A percentile compares a stretch with the other conserved stretches of the same genome.
These are phyloP conservation scores for Oemleria cerasiformis DNA, from an alignment of 306 rosid genomes.

Conservation along the genomic window DNA sequence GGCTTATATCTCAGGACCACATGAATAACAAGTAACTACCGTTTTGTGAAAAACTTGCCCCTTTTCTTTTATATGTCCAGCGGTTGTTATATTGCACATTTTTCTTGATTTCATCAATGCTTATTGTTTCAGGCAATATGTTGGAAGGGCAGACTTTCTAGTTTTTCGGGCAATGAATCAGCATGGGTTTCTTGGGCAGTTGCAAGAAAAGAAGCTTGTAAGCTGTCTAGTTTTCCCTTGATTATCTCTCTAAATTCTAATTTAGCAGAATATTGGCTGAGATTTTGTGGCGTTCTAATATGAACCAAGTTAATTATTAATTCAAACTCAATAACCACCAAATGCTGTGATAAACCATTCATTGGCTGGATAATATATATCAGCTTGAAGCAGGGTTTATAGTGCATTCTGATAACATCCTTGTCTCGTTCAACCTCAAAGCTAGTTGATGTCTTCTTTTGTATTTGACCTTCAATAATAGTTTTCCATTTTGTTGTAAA, in stretches of 20 bases:
- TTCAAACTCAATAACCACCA: neutral
- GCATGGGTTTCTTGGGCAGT: conserved; percentile 91
- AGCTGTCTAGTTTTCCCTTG: conserved; percentile 19
- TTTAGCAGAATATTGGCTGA: neutral
- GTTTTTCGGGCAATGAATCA: conserved; percentile 93
- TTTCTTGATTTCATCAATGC: conserved; percentile 24
- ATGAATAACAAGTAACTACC: conserved; percentile 81
- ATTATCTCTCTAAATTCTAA: neutral
- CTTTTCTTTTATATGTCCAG: conserved; percentile 3
- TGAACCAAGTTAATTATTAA: neutral
- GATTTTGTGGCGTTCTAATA: neutral
- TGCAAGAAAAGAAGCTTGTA: conserved; percentile 97
- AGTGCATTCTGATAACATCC: conserved; percentile 1
- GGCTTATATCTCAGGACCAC: conserved; percentile 96
- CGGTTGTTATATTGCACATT: conserved; percentile 11
- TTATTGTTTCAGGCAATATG: conserved; percentile 71
- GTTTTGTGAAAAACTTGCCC: conserved; percentile 23
- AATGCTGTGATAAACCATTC: neutral
- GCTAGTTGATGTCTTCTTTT: conserved; percentile 13
- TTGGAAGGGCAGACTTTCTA: conserved; percentile 93
- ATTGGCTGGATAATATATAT: neutral
- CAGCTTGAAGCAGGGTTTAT: neutral
- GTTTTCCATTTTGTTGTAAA: neutral
- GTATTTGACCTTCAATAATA: neutral
- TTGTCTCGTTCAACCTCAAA: neutral